Evolutionary conservation across 202 grass and related monocot species (phyloP).

Genomic region (Schoenoplectus tabernaemontani): DNA sequence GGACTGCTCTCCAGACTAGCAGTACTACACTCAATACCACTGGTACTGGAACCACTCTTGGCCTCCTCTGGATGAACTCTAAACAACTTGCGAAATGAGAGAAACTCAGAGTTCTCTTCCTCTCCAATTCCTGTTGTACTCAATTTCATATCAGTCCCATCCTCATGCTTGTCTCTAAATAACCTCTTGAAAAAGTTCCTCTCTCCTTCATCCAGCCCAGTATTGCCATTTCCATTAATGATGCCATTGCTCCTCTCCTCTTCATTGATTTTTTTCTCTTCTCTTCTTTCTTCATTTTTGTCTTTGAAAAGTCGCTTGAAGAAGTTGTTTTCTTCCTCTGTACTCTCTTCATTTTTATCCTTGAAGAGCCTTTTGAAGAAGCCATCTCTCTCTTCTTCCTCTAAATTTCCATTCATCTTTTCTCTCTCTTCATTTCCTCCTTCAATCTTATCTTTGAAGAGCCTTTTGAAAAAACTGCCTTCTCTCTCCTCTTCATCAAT

Average conservation of each 20-base stretch:
- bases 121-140: slow-evolving; percentile 62
- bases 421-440: slow-evolving; percentile 47
- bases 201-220: slow-evolving; percentile 54
- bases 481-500: slow-evolving; percentile 88
- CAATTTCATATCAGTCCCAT: slow-evolving; percentile 34
- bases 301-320: slow-evolving; percentile 84
- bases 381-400: slow-evolving; percentile 71
- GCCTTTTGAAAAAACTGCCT: slow-evolving; percentile 39
- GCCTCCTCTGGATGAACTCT: slow-evolving; percentile 83
- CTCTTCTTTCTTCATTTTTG: slow-evolving; percentile 71
- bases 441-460: slow-evolving; percentile 43
- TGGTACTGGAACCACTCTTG: slow-evolving; percentile 47
- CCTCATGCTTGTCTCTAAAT: slow-evolving; percentile 89
- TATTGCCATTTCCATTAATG: slow-evolving; percentile 38
- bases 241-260: slow-evolving; percentile 36
- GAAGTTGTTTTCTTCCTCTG: slow-evolving; percentile 52
- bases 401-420: slow-evolving; percentile 41
- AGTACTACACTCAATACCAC: slow-evolving; percentile 27
- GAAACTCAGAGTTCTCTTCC: slow-evolving; percentile 75
- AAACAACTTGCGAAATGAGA: slow-evolving; percentile 92
- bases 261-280: slow-evolving; percentile 51
- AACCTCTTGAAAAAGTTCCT: slow-evolving; percentile 86
- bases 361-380: slow-evolving; percentile 95
- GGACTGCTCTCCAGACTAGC: slow-evolving; percentile 75
- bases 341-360: slow-evolving; percentile 91